Base-by-base conservation (phyloP, 176 grass and related monocot genomes). In the Leersia perrieri region DNA sequence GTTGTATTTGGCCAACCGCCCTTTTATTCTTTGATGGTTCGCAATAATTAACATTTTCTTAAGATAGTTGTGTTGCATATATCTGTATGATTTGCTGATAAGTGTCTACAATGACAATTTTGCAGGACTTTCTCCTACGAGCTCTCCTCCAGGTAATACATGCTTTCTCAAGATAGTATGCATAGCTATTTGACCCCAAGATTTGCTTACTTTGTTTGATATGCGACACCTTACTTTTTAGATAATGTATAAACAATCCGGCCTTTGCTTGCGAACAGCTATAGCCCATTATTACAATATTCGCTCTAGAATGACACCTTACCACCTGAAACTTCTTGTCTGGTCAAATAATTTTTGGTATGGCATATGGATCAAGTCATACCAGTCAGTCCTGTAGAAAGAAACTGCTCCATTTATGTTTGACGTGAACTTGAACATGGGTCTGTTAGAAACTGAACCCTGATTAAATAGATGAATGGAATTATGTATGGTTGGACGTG, bases 131-230 rank as follows among this genome's bases (percentile, higher is more conserved):
- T 71, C 77, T 60, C 65, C 72, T 9, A 10, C 51, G 5, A 57
- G 76, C 5, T 76, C 87, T 72, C 82, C 77, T 89, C 82, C 82
- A 85, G 87, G 87, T 89, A 82, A 74, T 51, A 64, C 26, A 42
- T 3, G 38, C 33, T 73, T 82, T 64, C 38, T 63, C 9, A 73
- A 63, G 5, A 16, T 63, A 72, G 20, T 36, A 68, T 80, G 16
- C 78, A 9, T 9, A 10, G 13, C 5, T 53, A 63, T 35, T 35
- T 27, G 22, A 8, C 1, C 11, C 9, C 32, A 32, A 62, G 20
- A 35, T 72, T 78, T 85, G 33, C 55, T 82, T 82, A 5, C 61
- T 32, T 70, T 44, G 35, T 20, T 11, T 22, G 10, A 35, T 69
- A 1, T 47, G 11, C 74, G 36, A 68, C 44, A 74, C 35, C 20